phyloP scores from a whole-genome alignment of 2,329 filamentous ascomycete genomes.

The Fusarium sp. region DNA sequence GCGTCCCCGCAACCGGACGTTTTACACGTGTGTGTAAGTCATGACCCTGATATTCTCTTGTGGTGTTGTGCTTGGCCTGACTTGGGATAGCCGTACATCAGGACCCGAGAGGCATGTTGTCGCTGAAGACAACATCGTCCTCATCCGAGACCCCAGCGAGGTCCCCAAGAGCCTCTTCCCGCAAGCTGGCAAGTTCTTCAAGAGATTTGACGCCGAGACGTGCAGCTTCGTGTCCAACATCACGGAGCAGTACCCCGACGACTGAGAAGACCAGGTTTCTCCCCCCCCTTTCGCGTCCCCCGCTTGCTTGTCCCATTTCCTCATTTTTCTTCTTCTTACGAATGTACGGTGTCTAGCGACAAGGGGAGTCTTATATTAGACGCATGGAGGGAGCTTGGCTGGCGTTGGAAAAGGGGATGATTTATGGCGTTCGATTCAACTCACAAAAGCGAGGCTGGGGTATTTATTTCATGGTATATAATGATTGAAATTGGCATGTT shows the following conservation, averaged over 20 bases:
- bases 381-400: neutral
- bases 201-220: constrained; percentile 73
- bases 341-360: constrained; percentile 8
- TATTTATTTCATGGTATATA: constrained; percentile 7
- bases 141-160: constrained; percentile 58
- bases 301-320: neutral
- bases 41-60: neutral
- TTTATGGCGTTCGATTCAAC: constrained; percentile 5
- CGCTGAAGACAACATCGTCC: constrained; percentile 78
- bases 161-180: constrained; percentile 67
- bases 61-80: constrained; percentile 9
- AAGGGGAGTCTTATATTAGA: neutral
- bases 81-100: constrained; percentile 43
- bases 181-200: constrained; percentile 85
- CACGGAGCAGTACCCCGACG: constrained; percentile 83
- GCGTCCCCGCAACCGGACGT: constrained; percentile 62
- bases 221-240: constrained; percentile 83
- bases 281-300: neutral
- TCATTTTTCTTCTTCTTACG: neutral
- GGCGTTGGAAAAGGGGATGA: constrained; percentile 3
- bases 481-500: constrained; percentile 11
- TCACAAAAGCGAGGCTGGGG: neutral
- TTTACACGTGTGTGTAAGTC: constrained; percentile 81
- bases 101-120: constrained; percentile 48
- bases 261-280: constrained; percentile 56